Evolutionary conservation across 345 rosid genomes (phyloP).

Genomic region (Geranium rotundifolium): DNA sequence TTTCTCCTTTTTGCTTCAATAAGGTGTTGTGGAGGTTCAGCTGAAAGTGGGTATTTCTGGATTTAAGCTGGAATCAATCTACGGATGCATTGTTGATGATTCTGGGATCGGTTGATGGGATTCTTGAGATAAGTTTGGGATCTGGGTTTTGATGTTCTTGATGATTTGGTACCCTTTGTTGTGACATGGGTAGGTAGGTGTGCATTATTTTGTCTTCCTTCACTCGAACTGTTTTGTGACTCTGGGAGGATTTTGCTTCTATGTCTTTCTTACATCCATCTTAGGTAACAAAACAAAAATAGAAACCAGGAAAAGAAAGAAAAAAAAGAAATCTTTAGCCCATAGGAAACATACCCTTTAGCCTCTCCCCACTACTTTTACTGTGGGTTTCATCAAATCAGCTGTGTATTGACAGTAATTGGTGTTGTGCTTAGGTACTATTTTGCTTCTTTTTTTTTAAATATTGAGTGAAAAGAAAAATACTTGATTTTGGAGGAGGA

Average conservation of each 20-base stretch:
- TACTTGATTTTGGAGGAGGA: slow-evolving; percentile 1
- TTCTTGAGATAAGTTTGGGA: slow-evolving; percentile 3
- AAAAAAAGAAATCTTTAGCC: slow-evolving; percentile 8
- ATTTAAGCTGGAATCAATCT: slow-evolving; percentile 21
- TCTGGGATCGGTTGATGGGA: slow-evolving; percentile 26
- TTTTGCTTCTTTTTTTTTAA: slow-evolving; percentile 2
- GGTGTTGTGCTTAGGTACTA: background rate
- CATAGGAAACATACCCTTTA: background rate
- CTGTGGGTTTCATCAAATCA: slow-evolving; percentile 1
- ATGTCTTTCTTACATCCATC: background rate
- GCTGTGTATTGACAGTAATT: background rate
- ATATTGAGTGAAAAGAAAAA: slow-evolving; percentile 1
- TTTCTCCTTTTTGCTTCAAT: background rate
- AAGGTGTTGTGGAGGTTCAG: too few relatives aligned
- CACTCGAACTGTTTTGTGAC: slow-evolving; percentile 24
- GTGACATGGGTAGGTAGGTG: slow-evolving; percentile 21
- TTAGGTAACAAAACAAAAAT: slow-evolving; percentile 5
- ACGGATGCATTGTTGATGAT: slow-evolving; percentile 28
- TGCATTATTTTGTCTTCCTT: slow-evolving; percentile 16
- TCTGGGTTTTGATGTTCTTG: background rate
- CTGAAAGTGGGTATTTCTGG: background rate
- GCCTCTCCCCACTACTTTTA: slow-evolving; percentile 7
- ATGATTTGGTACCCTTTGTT: background rate
- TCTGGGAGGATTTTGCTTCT: slow-evolving; percentile 25
- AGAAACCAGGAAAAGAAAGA: slow-evolving; percentile 8